phyloP scores from a whole-genome alignment of 257 asterid genomes.

The Solanum neorickii region DNA sequence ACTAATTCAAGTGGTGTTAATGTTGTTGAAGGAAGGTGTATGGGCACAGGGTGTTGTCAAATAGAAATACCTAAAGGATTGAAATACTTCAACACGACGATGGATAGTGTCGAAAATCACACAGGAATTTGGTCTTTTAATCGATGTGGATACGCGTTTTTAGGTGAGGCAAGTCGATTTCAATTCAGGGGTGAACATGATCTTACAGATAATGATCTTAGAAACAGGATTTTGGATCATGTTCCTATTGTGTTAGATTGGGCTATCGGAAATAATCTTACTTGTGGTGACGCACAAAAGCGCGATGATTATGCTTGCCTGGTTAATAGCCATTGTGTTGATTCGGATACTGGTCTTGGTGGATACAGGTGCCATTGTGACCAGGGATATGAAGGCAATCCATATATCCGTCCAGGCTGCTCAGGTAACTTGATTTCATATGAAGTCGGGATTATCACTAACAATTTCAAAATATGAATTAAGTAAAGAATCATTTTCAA shows the following conservation, averaged over 20 bases:
- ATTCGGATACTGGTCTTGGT: constrained; percentile 22
- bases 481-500: no score
- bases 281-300: constrained; percentile 18
- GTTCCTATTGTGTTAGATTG: constrained; percentile 61
- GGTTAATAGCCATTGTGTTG: constrained; percentile 36
- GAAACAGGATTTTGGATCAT: constrained; percentile 4
- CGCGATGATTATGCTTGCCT: constrained; percentile 26
- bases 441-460: no score
- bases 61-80: constrained; percentile 43
- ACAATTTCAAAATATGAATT: no score
- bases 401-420: constrained; percentile 60
- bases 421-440: constrained; percentile 22
- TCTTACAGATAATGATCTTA: constrained; percentile 30
- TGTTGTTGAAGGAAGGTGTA: constrained; percentile 22
- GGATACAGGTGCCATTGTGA: constrained; percentile 63
- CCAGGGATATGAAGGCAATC: constrained; percentile 52
- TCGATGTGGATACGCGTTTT: constrained; percentile 55
- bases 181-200: constrained; percentile 36
- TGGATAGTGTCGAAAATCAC: constrained; percentile 17
- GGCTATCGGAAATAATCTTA: constrained; percentile 51
- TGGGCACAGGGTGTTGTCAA: constrained; percentile 75
- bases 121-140: constrained; percentile 18
- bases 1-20: constrained; percentile 18
- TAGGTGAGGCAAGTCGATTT: constrained; percentile 39
- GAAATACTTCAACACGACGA: neutral